Evolutionary conservation across 2,329 filamentous ascomycete species (phyloP).

Genomic region (Biscogniauxia marginata): DNA sequence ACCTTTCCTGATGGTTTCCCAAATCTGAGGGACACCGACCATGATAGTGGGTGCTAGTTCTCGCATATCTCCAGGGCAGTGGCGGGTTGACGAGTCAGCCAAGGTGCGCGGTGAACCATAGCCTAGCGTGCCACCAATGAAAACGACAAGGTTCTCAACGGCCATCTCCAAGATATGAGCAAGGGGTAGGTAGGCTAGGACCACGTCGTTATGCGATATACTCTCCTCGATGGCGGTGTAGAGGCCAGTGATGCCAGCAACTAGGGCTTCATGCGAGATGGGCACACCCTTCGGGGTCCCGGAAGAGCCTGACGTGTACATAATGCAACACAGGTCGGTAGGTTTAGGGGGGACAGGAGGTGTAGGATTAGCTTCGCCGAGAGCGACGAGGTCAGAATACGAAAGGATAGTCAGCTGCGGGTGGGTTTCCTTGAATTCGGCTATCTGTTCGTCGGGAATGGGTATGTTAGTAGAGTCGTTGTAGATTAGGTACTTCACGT

Average conservation of each 20-base stretch:
- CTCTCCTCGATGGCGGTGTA: slow-evolving; percentile 74
- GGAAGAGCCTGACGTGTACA: slow-evolving; percentile 87
- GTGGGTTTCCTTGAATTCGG: slow-evolving; percentile 56
- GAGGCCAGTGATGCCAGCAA: slow-evolving; percentile 82
- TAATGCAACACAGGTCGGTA: slow-evolving; percentile 78
- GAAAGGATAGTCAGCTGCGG: slow-evolving; percentile 53
- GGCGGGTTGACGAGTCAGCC: slow-evolving; percentile 79
- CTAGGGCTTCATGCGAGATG: slow-evolving; percentile 75
- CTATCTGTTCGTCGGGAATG: slow-evolving; percentile 52
- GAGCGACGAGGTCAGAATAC: slow-evolving; percentile 52
- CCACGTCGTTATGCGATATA: slow-evolving; percentile 72
- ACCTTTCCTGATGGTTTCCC: slow-evolving; percentile 97
- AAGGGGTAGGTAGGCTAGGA: slow-evolving; percentile 89
- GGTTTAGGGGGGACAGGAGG: slow-evolving; percentile 70
- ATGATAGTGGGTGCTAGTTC: slow-evolving; percentile 88
- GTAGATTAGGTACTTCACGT: slow-evolving; percentile 61
- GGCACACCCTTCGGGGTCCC: slow-evolving; percentile 87
- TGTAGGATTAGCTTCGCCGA: slow-evolving; percentile 66
- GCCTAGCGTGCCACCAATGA: slow-evolving; percentile 87
- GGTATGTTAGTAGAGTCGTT: slow-evolving; percentile 54
- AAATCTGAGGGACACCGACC: slow-evolving; percentile 92
- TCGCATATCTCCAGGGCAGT: slow-evolving; percentile 90
- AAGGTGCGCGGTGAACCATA: slow-evolving; percentile 91
- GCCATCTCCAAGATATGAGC: slow-evolving; percentile 97
- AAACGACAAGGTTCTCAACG: slow-evolving; percentile 87